These are phyloP conservation scores for Tubosaeta brunneosetosa DNA, from an alignment of 768 basidiomycete species.

Conservation along the genomic window DNA sequence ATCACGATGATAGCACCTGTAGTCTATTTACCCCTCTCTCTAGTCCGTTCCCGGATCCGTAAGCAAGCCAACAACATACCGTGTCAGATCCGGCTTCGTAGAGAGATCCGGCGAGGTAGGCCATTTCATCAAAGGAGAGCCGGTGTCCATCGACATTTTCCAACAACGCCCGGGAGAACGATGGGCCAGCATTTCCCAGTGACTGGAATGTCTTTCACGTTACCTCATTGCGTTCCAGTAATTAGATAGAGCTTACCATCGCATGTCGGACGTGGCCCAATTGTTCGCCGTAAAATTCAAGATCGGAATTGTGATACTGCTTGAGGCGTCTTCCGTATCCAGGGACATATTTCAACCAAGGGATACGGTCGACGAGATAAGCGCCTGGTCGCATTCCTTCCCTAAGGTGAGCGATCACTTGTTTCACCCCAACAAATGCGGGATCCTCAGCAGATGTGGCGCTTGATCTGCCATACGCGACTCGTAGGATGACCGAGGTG, in stretches of 20 bases:
- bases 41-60: background rate
- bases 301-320: slow-evolving; percentile 47
- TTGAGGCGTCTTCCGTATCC: slow-evolving; percentile 54
- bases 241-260: slow-evolving; percentile 31
- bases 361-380: slow-evolving; percentile 34
- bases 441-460: slow-evolving; percentile 20
- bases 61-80: slow-evolving; percentile 11
- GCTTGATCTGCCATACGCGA: slow-evolving; percentile 23
- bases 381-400: slow-evolving; percentile 29
- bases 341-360: slow-evolving; percentile 44
- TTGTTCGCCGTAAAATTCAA: slow-evolving; percentile 47
- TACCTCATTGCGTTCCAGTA: background rate
- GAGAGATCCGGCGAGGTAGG: slow-evolving; percentile 56
- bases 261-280: slow-evolving; percentile 41
- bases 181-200: slow-evolving; percentile 10
- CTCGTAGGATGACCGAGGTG: slow-evolving; percentile 21
- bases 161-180: slow-evolving; percentile 52
- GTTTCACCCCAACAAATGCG: slow-evolving; percentile 16
- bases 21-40: background rate
- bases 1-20: slow-evolving; percentile 31
- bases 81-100: slow-evolving; percentile 63
- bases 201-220: background rate
- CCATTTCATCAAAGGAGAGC: slow-evolving; percentile 48
- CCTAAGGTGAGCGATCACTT: slow-evolving; percentile 25
- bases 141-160: slow-evolving; percentile 45